phyloP scores from a whole-genome alignment of 1,139 yeast species.

The Scheffersomyces lignicola region DNA sequence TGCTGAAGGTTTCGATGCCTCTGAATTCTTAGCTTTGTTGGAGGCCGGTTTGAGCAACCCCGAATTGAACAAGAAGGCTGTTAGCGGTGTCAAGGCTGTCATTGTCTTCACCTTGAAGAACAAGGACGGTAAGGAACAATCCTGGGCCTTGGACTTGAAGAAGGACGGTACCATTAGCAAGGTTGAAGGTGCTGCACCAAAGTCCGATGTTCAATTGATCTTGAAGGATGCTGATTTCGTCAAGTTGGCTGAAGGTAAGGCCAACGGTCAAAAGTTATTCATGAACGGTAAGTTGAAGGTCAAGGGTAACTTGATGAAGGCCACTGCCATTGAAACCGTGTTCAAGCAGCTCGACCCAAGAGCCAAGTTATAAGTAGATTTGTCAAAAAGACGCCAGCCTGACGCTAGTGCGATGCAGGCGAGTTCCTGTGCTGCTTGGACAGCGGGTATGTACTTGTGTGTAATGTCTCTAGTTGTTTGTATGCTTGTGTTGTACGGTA shows the following conservation, averaged over 20 bases:
- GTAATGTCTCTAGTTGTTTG: too few species aligned
- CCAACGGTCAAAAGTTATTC: slow-evolving; percentile 82
- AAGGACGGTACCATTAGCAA: slow-evolving; percentile 56
- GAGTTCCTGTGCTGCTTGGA: too few species aligned
- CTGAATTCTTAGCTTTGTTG: slow-evolving; percentile 45
- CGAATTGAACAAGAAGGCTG: slow-evolving; percentile 41
- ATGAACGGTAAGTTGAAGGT: slow-evolving; percentile 83
- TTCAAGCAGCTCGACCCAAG: slow-evolving; percentile 66
- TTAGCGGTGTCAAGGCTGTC: slow-evolving; percentile 57
- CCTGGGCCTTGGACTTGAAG: slow-evolving; percentile 75
- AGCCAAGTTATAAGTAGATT: slow-evolving; percentile 46
- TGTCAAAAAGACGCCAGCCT: too few species aligned
- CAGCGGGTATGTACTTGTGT: too few species aligned
- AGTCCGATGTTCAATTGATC: slow-evolving; percentile 66
- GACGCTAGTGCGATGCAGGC: too few species aligned
- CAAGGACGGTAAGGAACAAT: slow-evolving; percentile 61
- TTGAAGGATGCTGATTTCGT: slow-evolving; percentile 67
- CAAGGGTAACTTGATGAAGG: slow-evolving; percentile 89
- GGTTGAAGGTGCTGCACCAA: slow-evolving; percentile 51
- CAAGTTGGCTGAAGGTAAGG: slow-evolving; percentile 72
- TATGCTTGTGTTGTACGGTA: too few species aligned
- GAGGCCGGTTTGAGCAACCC: slow-evolving; percentile 42
- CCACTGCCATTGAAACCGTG: slow-evolving; percentile 72
- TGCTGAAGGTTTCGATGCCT: slow-evolving; percentile 52
- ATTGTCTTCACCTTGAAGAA: slow-evolving; percentile 71